Percentiles rank a stretch among this genome's conserved stretches.
Evolutionary conservation across 208 protist species (phyloP).

Genomic region (Crithidia mellificae): DNA sequence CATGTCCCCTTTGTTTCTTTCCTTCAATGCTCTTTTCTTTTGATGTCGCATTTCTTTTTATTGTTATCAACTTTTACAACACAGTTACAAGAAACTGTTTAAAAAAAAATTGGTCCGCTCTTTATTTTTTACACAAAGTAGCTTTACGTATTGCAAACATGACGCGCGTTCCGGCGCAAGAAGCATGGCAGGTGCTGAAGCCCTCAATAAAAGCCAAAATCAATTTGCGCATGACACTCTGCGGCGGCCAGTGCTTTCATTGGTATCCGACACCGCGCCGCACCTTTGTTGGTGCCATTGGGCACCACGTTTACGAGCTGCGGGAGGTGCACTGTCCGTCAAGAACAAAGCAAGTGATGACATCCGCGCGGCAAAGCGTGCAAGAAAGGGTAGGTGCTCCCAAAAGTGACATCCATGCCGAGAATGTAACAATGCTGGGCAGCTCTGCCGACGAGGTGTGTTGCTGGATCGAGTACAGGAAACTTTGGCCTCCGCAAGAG

Average conservation of each 20-base stretch:
- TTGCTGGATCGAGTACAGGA: conserved; percentile 10
- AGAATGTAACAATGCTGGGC: not conserved
- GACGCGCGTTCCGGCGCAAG: not conserved
- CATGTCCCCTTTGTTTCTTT: too few species aligned
- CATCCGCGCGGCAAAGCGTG: too few species aligned
- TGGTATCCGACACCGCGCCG: conserved; percentile 49
- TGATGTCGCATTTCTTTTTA: too few species aligned
- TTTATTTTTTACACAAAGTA: too few species aligned
- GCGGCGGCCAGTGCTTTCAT: conserved; percentile 80
- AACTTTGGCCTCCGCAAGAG: conserved; percentile 3
- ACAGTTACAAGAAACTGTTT: too few species aligned
- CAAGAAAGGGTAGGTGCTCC: too few species aligned
- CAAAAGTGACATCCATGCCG: not conserved
- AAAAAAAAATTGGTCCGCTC: too few species aligned
- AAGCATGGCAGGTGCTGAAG: conserved; percentile 37
- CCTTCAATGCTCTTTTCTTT: too few species aligned
- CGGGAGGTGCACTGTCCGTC: conserved; percentile 16
- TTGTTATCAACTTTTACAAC: too few species aligned
- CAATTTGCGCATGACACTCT: conserved; percentile 58
- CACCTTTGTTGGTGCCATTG: conserved; percentile 59
- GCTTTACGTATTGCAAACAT: not conserved
- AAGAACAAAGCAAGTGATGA: too few species aligned
- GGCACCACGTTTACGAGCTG: conserved; percentile 53
- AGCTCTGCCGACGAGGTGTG: not conserved
- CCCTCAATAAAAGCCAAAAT: conserved; percentile 34